Conservation (phyloP, 495 filamentous ascomycete genomes). For the Barbatosphaeria neglecta region DNA sequence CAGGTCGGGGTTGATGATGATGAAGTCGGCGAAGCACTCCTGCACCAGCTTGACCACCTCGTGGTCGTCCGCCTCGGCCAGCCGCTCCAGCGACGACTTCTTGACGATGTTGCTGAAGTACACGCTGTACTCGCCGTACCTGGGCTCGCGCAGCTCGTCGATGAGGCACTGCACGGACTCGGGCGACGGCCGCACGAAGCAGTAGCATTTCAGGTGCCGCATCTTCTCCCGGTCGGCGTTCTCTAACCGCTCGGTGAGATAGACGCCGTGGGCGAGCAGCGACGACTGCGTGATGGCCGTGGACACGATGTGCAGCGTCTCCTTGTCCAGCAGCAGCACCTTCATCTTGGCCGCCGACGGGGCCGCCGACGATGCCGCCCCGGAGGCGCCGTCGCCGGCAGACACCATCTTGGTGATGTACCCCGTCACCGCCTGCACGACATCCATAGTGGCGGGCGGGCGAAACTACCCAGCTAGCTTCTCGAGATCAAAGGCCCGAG, state of each 20-base stretch:
- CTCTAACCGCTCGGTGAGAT: conserved; percentile 91
- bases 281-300: conserved; percentile 92
- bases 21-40: conserved; percentile 91
- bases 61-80: conserved; percentile 96
- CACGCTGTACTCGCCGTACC: conserved; percentile 94
- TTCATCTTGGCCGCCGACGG: conserved; percentile 89
- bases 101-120: conserved; percentile 96
- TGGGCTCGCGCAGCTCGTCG: conserved; percentile 90
- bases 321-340: conserved; percentile 86
- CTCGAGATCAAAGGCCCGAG: neutral
- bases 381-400: conserved; percentile 60
- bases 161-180: conserved; percentile 87
- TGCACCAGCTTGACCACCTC: conserved; percentile 88
- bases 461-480: neutral
- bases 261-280: conserved; percentile 93
- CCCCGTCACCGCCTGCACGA: conserved; percentile 80
- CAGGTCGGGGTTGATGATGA: conserved; percentile 89
- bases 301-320: conserved; percentile 88
- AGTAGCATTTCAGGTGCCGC: conserved; percentile 89
- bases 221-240: conserved; percentile 90
- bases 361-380: conserved; percentile 54
- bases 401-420: conserved; percentile 98
- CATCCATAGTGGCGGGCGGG: conserved; percentile 57
- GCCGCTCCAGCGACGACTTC: conserved; percentile 87
- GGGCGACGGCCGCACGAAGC: conserved; percentile 82